These are phyloP conservation scores for Lasiodiplodia hormozganensis DNA, from an alignment of 2,329 filamentous ascomycete species.

Conservation along the genomic window DNA sequence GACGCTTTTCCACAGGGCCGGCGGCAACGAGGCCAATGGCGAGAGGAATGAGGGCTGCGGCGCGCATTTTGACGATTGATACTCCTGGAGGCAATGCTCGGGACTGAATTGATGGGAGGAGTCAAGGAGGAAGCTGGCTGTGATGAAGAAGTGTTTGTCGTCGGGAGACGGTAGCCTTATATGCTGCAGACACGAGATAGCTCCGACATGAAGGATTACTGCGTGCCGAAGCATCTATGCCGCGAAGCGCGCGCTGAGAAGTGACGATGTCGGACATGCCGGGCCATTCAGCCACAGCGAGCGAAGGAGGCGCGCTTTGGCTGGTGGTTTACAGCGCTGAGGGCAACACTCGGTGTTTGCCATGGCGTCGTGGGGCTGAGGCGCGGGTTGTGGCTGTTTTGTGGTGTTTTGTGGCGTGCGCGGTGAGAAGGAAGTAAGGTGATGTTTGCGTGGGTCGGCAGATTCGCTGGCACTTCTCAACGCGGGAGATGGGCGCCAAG, in stretches of 20 bases:
- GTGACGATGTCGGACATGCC: background rate
- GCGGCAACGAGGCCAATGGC: conserved; percentile 25
- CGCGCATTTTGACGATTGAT: conserved; percentile 7
- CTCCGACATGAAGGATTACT: background rate
- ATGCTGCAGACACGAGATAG: conserved; percentile 1
- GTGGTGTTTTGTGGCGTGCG: conserved; percentile 18
- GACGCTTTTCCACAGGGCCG: conserved; percentile 25
- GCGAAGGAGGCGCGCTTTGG: conserved; percentile 8
- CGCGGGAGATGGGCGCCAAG: conserved; percentile 9
- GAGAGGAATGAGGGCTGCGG: conserved; percentile 8
- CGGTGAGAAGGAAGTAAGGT: background rate
- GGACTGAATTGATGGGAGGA: background rate
- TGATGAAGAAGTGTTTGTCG: background rate
- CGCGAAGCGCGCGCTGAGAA: background rate
- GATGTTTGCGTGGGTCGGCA: background rate
- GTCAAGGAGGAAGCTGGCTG: conserved; percentile 1
- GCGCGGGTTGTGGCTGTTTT: background rate
- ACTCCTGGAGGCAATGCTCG: background rate
- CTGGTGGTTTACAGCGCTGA: background rate
- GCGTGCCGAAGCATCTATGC: background rate
- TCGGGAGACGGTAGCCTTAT: conserved; percentile 9
- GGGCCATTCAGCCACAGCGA: background rate
- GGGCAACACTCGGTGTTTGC: background rate
- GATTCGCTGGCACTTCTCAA: background rate
- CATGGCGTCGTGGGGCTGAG: background rate